A percentile compares a stretch with the other conserved stretches of the same genome.
Conservation (phyloP, 768 basidiomycete species). For the Lanmaoa pseudosensibilis region DNA sequence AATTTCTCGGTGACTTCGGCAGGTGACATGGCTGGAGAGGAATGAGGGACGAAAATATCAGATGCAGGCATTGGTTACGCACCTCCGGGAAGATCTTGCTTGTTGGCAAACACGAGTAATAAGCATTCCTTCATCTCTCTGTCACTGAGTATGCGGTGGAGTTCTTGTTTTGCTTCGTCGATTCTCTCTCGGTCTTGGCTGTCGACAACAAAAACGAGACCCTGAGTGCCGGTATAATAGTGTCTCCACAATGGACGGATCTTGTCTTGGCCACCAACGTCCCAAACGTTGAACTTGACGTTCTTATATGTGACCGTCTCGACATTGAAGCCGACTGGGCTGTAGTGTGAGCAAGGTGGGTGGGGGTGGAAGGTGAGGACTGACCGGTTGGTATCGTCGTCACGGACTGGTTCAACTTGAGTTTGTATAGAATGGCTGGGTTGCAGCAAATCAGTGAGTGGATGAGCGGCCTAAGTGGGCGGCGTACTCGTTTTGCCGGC, state of each 20-base stretch:
- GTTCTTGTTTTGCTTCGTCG: conserved; percentile 94
- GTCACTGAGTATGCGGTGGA: conserved; percentile 94
- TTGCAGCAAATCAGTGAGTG: conserved; percentile 1
- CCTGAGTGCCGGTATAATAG: conserved; percentile 99
- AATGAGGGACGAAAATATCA: background rate
- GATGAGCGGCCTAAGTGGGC: background rate
- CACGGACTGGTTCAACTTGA: conserved; percentile 98
- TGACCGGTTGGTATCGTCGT: conserved; percentile 96
- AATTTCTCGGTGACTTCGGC: conserved; percentile 98
- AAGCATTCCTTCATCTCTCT: conserved; percentile 98
- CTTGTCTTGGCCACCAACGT: conserved; percentile 99
- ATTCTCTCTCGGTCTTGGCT: conserved; percentile 94
- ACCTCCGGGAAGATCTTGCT: conserved; percentile 98
- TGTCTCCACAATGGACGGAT: conserved; percentile 98
- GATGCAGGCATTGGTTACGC: conserved; percentile 28
- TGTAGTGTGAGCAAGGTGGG: conserved; percentile 1
- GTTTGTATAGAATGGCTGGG: conserved; percentile 95
- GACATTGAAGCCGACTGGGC: conserved; percentile 93
- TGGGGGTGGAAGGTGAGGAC: background rate
- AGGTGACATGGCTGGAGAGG: conserved; percentile 83
- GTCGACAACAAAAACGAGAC: conserved; percentile 97
- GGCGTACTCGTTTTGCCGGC: conserved; percentile 96
- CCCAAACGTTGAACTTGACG: conserved; percentile 93
- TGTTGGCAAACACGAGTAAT: conserved; percentile 98
- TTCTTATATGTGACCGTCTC: conserved; percentile 99